Percentiles rank a stretch among this genome's conserved stretches.
Conservation (phyloP, 495 filamentous ascomycete species). For the Aspergillus ostianus region DNA sequence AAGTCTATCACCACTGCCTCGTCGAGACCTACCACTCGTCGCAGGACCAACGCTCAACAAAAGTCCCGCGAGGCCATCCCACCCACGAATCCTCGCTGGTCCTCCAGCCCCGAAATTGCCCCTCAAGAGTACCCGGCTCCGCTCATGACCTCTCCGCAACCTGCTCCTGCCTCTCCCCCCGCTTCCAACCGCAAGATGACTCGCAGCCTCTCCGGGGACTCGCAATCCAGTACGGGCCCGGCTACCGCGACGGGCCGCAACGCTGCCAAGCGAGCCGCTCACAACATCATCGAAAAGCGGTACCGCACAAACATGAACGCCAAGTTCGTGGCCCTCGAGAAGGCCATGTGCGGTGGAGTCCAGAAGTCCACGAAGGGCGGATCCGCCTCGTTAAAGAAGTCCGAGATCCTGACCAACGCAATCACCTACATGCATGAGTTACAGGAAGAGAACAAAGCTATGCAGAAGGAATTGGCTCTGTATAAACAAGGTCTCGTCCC, state of each 20-base stretch:
- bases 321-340: constrained; percentile 47
- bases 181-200: constrained; percentile 28
- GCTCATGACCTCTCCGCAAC: constrained; percentile 10
- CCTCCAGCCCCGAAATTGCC: constrained; percentile 36
- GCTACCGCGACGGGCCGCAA: constrained; percentile 31
- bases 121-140: constrained; percentile 26
- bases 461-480: constrained; percentile 39
- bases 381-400: constrained; percentile 44
- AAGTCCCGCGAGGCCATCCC: constrained; percentile 10
- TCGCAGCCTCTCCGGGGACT: constrained; percentile 33
- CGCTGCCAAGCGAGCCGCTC: constrained; percentile 48
- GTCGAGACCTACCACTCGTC: constrained; percentile 17
- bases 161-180: constrained; percentile 17
- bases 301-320: constrained; percentile 55
- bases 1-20: constrained; percentile 12
- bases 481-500: constrained; percentile 37
- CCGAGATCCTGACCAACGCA: constrained; percentile 62
- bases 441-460: constrained; percentile 40
- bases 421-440: constrained; percentile 67
- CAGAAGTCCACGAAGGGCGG: constrained; percentile 28
- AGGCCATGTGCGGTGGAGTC: constrained; percentile 35
- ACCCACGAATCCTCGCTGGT: constrained; percentile 24
- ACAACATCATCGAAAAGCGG: constrained; percentile 54
- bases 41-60: constrained; percentile 13
- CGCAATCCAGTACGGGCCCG: constrained; percentile 22